A percentile compares a stretch with the other conserved stretches of the same genome.
These are phyloP conservation scores for Trametes cingulata DNA, from an alignment of 768 basidiomycete species.

Conservation along the genomic window DNA sequence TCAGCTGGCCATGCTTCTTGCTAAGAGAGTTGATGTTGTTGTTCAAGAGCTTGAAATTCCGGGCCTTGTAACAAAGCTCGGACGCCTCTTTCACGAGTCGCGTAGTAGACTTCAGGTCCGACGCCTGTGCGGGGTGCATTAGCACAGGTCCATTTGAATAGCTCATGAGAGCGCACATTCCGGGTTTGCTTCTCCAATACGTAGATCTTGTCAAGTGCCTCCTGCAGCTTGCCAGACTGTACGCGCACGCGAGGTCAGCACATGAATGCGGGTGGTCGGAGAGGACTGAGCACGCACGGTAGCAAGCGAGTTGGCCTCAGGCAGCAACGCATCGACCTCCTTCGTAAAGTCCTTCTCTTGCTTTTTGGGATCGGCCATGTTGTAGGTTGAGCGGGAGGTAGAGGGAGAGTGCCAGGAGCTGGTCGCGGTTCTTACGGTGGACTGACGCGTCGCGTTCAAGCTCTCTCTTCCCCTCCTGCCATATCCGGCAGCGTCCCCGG, in stretches of 20 bases:
- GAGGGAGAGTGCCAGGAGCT: slow-evolving; percentile 18
- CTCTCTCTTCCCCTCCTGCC: slow-evolving; percentile 22
- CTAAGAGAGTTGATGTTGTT: slow-evolving; percentile 65
- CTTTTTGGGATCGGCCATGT: slow-evolving; percentile 80
- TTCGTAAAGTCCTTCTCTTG: slow-evolving; percentile 85
- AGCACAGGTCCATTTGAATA: background rate
- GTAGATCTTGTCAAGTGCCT: slow-evolving; percentile 87
- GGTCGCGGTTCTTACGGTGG: slow-evolving; percentile 21
- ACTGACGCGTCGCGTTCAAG: slow-evolving; percentile 39
- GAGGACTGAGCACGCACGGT: slow-evolving; percentile 51
- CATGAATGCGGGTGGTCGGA: slow-evolving; percentile 3
- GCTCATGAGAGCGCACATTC: slow-evolving; percentile 59
- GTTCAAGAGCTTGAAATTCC: slow-evolving; percentile 72
- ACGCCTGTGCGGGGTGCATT: slow-evolving; percentile 57
- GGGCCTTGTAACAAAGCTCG: slow-evolving; percentile 70
- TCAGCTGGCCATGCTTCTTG: slow-evolving; percentile 98
- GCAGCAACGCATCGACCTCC: slow-evolving; percentile 77
- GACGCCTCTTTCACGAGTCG: slow-evolving; percentile 75
- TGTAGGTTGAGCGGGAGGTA: slow-evolving; percentile 40
- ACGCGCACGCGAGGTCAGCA: slow-evolving; percentile 18
- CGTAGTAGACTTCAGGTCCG: slow-evolving; percentile 90
- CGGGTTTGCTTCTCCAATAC: slow-evolving; percentile 92
- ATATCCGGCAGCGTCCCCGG: slow-evolving; percentile 9
- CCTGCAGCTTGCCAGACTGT: slow-evolving; percentile 80
- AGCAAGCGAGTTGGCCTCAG: slow-evolving; percentile 65